These are phyloP conservation scores for Suillus subalutaceus DNA, from an alignment of 768 basidiomycete genomes.

Conservation along the genomic window DNA sequence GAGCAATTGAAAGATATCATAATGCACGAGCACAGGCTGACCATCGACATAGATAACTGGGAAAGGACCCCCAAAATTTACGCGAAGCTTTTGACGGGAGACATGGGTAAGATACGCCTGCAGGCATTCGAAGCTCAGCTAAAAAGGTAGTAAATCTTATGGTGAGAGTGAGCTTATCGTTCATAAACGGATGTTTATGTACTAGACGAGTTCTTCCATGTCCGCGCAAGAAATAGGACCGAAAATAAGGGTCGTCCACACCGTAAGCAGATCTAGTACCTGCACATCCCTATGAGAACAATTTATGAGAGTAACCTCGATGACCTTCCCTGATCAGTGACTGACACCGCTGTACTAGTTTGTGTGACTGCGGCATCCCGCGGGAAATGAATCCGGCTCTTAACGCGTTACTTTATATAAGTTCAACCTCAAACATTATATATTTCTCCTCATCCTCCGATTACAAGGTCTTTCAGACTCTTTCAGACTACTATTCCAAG, in stretches of 20 bases:
- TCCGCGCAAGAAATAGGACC: slow-evolving; percentile 16
- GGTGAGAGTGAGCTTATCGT: slow-evolving; percentile 19
- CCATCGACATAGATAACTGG: slow-evolving; percentile 2
- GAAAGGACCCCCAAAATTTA: slow-evolving; percentile 35
- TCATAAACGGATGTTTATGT: slow-evolving; percentile 16
- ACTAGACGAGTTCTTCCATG: slow-evolving; percentile 17
- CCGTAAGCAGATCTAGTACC: slow-evolving; percentile 17
- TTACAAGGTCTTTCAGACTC: slow-evolving; percentile 10
- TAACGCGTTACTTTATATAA: slow-evolving; percentile 24
- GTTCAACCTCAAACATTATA: slow-evolving; percentile 15
- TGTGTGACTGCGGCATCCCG: slow-evolving; percentile 20
- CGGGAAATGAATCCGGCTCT: slow-evolving; percentile 23
- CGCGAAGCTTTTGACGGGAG: slow-evolving; percentile 27
- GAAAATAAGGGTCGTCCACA: slow-evolving; percentile 16
- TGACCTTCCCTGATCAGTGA: slow-evolving; percentile 13
- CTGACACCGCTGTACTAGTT: not conserved
- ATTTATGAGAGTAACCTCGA: slow-evolving; percentile 21
- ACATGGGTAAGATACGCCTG: slow-evolving; percentile 19
- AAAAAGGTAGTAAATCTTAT: slow-evolving; percentile 20
- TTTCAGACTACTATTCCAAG: not conserved
- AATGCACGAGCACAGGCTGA: slow-evolving; percentile 2
- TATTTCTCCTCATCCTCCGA: slow-evolving; percentile 19
- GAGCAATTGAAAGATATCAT: slow-evolving; percentile 1
- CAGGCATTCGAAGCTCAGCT: slow-evolving; percentile 23
- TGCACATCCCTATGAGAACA: slow-evolving; percentile 23